Conservation (phyloP, 441 rosid genomes). For the Adansonia gregorii region DNA sequence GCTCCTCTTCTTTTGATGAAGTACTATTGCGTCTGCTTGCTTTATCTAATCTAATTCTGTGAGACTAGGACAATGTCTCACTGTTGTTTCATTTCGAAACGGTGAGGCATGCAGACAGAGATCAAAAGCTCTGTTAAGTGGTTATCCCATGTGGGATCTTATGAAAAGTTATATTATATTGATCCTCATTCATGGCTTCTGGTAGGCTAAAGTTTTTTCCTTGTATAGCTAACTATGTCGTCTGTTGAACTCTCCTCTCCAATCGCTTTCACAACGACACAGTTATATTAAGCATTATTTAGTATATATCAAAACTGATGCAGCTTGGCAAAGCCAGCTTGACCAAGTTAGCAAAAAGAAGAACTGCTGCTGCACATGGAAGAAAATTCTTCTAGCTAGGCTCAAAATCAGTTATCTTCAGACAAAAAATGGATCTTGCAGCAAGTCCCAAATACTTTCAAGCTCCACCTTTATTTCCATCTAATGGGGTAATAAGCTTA, state of each 20-base stretch:
- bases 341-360: conserved; percentile 1
- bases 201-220: conserved; percentile 33
- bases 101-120: not conserved
- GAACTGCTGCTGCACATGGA: not conserved
- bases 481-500: conserved; percentile 47
- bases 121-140: not conserved
- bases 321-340: not conserved
- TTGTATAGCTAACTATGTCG: conserved; percentile 27
- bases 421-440: conserved; percentile 60
- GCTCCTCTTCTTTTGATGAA: conserved; percentile 42
- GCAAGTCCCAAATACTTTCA: conserved; percentile 56
- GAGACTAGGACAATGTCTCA: conserved; percentile 23
- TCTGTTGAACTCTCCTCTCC: conserved; percentile 28
- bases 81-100: conserved; percentile 23
- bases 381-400: conserved; percentile 14
- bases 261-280: conserved; percentile 41
- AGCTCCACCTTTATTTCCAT: conserved; percentile 48
- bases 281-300: not conserved
- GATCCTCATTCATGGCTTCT: conserved; percentile 22
- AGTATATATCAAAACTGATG: conserved; percentile 21
- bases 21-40: conserved; percentile 44
- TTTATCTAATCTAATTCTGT: not conserved
- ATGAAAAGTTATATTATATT: conserved; percentile 12
- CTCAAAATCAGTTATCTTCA: conserved; percentile 5
- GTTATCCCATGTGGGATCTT: conserved; percentile 27